A percentile compares a stretch with the other conserved stretches of the same genome.
Conservation (phyloP, 75 land plant genomes). For the Chamaecyparis obtusa region DNA sequence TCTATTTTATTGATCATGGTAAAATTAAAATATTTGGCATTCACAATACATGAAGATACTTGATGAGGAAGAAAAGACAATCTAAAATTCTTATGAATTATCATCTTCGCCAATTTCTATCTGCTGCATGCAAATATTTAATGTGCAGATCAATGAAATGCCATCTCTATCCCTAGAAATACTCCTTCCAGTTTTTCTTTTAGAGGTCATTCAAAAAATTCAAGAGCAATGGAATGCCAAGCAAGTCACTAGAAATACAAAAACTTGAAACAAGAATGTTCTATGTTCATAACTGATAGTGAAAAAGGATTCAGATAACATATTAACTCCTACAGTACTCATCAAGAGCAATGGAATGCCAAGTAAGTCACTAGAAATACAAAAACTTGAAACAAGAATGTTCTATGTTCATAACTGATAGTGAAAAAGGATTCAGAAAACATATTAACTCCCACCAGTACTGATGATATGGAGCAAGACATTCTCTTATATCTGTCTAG, state of each 20-base stretch:
- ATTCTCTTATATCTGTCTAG: background rate
- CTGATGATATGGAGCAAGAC: background rate
- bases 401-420: background rate
- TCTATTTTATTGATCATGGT: background rate
- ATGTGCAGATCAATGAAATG: background rate
- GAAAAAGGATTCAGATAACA: background rate
- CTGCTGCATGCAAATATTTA: background rate
- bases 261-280: background rate
- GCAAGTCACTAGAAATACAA: too few relatives aligned
- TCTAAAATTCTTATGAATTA: background rate
- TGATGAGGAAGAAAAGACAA: background rate
- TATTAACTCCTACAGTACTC: background rate
- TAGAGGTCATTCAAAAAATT: background rate
- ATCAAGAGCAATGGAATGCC: too few relatives aligned
- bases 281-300: background rate
- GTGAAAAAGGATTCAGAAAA: background rate
- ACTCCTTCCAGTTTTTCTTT: background rate
- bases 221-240: background rate
- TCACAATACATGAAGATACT: background rate
- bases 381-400: background rate
- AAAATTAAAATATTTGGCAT: constrained; percentile 1
- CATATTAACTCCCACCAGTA: background rate
- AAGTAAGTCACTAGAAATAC: too few relatives aligned
- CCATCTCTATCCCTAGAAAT: background rate
- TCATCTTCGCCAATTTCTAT: background rate